phyloP scores from a whole-genome alignment of 1,284 basidiomycete species.

The Flammula alnicola region DNA sequence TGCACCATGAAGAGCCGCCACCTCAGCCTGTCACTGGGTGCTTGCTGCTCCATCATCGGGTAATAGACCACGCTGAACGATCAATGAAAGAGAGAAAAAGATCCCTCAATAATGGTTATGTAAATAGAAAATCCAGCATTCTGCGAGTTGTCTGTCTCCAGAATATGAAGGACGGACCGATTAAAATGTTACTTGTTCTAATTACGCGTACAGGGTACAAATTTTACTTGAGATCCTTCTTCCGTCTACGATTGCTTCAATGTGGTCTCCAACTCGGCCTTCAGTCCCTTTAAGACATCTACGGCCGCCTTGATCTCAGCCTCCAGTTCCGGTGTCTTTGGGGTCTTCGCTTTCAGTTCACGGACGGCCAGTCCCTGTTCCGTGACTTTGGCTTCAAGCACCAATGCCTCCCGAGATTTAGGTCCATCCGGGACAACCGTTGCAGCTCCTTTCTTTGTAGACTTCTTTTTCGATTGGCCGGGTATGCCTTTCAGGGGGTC shows the following conservation, averaged over 20 bases:
- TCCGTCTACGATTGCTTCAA: conserved; percentile 20
- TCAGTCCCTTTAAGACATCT: conserved; percentile 52
- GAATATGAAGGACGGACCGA: too few relatives aligned
- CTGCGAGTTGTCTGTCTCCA: too few relatives aligned
- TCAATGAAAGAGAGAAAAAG: too few relatives aligned
- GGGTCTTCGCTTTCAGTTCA: conserved; percentile 61
- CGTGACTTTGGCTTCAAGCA: conserved; percentile 71
- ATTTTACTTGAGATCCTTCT: too few relatives aligned
- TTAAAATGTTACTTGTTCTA: too few relatives aligned
- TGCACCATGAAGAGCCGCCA: too few relatives aligned
- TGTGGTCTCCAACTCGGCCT: conserved; percentile 45
- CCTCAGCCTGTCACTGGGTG: too few relatives aligned
- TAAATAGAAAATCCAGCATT: too few relatives aligned
- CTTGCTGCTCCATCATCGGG: too few relatives aligned
- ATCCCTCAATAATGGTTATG: too few relatives aligned
- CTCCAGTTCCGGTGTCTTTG: conserved; percentile 73
- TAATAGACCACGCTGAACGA: too few relatives aligned
- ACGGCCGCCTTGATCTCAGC: conserved; percentile 66
- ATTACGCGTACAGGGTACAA: too few relatives aligned
- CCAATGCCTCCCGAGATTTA: conserved; percentile 67
- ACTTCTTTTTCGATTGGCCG: conserved; percentile 56
- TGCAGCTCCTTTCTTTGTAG: conserved; percentile 42
- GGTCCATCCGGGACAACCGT: conserved; percentile 41
- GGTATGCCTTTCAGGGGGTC: conserved; percentile 47
- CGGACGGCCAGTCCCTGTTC: conserved; percentile 78